Percentiles rank a stretch among this genome's conserved stretches.
Conservation (phyloP, 495 filamentous ascomycete species). For the Penicillium herquei region DNA sequence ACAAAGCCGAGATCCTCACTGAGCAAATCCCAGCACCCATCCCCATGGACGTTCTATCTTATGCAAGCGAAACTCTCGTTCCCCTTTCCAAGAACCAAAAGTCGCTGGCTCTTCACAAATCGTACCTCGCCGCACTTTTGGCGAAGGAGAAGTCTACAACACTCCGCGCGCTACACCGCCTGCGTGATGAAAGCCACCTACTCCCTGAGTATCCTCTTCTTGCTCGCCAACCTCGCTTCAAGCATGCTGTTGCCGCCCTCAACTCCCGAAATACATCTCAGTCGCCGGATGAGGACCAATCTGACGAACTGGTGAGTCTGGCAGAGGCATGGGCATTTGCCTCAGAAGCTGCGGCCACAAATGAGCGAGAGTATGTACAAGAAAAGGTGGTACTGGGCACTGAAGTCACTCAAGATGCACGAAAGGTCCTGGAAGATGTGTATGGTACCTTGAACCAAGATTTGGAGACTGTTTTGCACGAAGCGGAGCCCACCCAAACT, state of each 20-base stretch:
- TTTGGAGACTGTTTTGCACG: slow-evolving; percentile 23
- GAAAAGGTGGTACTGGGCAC: slow-evolving; percentile 33
- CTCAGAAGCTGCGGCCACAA: slow-evolving; percentile 36
- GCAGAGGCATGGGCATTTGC: slow-evolving; percentile 53
- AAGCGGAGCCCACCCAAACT: slow-evolving; percentile 15
- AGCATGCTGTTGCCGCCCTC: slow-evolving; percentile 36
- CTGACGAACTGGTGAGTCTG: slow-evolving; percentile 33
- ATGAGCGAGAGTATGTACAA: slow-evolving; percentile 37
- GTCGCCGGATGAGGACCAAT: slow-evolving; percentile 13
- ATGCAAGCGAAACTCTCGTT: slow-evolving; percentile 53
- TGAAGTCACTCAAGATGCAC: slow-evolving; percentile 32
- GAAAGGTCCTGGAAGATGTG: slow-evolving; percentile 31
- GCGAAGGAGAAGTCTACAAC: slow-evolving; percentile 59
- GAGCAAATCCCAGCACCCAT: slow-evolving; percentile 19
- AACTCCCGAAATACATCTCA: slow-evolving; percentile 21
- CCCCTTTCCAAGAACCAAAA: slow-evolving; percentile 62
- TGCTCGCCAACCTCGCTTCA: slow-evolving; percentile 43
- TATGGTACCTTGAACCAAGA: slow-evolving; percentile 39
- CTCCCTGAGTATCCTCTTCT: slow-evolving; percentile 60
- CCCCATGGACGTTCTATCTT: slow-evolving; percentile 45
- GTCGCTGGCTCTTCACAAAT: slow-evolving; percentile 60
- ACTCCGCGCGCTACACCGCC: slow-evolving; percentile 54
- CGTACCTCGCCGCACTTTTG: slow-evolving; percentile 57
- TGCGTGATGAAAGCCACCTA: slow-evolving; percentile 68
- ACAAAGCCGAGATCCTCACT: slow-evolving; percentile 12